Conservation (phyloP, 306 rosid species). For the Senna siamea region DNA sequence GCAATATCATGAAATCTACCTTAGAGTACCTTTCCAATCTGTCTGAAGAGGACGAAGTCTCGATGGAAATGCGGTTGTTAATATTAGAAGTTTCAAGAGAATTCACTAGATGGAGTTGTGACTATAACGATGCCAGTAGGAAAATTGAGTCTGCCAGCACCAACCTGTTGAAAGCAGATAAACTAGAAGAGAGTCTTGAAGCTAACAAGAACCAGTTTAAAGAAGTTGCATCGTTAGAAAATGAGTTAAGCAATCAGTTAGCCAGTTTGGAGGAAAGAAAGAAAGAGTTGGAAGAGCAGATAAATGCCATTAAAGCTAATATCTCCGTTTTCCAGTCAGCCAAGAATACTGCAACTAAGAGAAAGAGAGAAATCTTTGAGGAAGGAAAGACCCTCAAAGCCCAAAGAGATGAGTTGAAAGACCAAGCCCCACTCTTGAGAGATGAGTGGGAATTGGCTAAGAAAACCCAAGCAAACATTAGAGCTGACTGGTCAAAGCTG, state of each 20-base stretch:
- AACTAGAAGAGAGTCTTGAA: constrained; percentile 51
- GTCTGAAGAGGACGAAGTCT: constrained; percentile 41
- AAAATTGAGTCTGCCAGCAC: constrained; percentile 46
- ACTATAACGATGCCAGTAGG: constrained; percentile 48
- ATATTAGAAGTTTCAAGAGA: constrained; percentile 51
- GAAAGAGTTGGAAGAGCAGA: constrained; percentile 56
- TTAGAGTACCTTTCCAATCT: constrained; percentile 46
- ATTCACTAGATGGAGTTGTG: constrained; percentile 46
- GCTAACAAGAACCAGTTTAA: constrained; percentile 53
- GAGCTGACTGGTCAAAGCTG: constrained; percentile 52
- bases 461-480: constrained; percentile 45
- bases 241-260: constrained; percentile 48
- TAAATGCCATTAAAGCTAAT: constrained; percentile 47
- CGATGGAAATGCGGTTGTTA: constrained; percentile 42
- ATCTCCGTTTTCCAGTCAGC: constrained; percentile 48
- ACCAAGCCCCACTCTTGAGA: constrained; percentile 47
- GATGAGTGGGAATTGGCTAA: constrained; percentile 50
- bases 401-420: constrained; percentile 54
- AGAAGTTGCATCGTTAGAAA: constrained; percentile 48
- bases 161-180: constrained; percentile 50
- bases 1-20: constrained; percentile 41
- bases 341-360: constrained; percentile 37
- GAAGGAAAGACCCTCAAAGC: constrained; percentile 51
- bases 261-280: constrained; percentile 48
- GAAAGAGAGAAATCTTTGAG: constrained; percentile 54